These are phyloP conservation scores for Fusarium stilboides DNA, from an alignment of 2,329 filamentous ascomycete species.

Conservation along the genomic window DNA sequence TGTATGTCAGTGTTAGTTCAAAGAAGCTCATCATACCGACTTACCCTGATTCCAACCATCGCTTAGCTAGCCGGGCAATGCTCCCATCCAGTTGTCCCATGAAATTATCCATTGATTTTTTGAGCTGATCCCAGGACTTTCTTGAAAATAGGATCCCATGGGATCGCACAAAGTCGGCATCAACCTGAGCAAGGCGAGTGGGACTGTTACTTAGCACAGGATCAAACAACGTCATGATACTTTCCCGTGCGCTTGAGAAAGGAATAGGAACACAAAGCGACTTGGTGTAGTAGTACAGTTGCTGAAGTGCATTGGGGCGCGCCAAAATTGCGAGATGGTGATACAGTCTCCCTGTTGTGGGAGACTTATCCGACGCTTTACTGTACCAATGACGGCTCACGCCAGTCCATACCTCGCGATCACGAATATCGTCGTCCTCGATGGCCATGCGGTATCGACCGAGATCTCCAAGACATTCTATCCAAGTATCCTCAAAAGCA, in stretches of 20 bases:
- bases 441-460: constrained; percentile 91
- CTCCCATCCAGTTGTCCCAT: constrained; percentile 68
- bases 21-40: not conserved
- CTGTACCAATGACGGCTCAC: constrained; percentile 89
- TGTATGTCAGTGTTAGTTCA: constrained; percentile 7
- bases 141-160: constrained; percentile 76
- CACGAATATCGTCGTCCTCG: constrained; percentile 82
- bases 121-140: constrained; percentile 63
- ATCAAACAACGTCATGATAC: constrained; percentile 78
- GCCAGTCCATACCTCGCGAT: constrained; percentile 85
- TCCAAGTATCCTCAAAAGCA: constrained; percentile 89
- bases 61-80: constrained; percentile 65
- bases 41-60: constrained; percentile 67
- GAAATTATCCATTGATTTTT: constrained; percentile 64
- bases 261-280: constrained; percentile 77
- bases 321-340: constrained; percentile 90
- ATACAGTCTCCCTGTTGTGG: constrained; percentile 83
- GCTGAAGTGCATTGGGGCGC: constrained; percentile 76
- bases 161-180: constrained; percentile 73
- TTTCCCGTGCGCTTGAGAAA: constrained; percentile 78
- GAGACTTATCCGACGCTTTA: constrained; percentile 82
- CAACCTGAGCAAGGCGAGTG: constrained; percentile 59
- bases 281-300: constrained; percentile 81
- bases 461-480: constrained; percentile 91
- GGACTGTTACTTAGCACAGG: constrained; percentile 63